Evolutionary conservation across 2,329 filamentous ascomycete species (phyloP), one percentile per base, ranked within the genome.

Genomic region (Ascochyta koolunga): DNA sequence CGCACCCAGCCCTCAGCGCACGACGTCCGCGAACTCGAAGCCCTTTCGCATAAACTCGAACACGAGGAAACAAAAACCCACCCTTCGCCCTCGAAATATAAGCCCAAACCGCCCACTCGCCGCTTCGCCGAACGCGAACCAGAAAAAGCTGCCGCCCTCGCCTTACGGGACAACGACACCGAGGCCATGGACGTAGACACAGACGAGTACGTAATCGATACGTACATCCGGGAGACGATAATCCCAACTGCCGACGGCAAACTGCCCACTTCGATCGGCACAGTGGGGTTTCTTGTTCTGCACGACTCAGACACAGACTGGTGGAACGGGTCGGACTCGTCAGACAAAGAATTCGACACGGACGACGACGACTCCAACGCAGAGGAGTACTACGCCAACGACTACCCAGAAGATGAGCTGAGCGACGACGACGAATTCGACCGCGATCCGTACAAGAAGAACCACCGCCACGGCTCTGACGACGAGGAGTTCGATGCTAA

Each of bases 331-430:
- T 78, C 82, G n/a, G 80, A 83, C 13, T 79, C 82, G 11, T 74
- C 75, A 15, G 82, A 81, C 39, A 78, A 74, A 27, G 78, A 80
- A 39, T 84, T 80, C 74, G 80, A 85, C 58, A 84, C 79, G 29
- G 85, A 87, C 54, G 84, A 86, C 57, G 83, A 84, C 22, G 84
- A 87, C 60, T 84, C 84, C 32, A 87, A 88, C 66, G 83, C 89
- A 31, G 89, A 93, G 69, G 88, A 91, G 65, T 87, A 91, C 73
- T 91, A 92, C 68, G 86, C 86, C 3, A 87, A 89, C 48, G 89
- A 93, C 70, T 93, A 93, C 62, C 89, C 89, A 0, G 89, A 93
- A 58, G 89, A 93, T 48, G 89, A 93, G 69, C 82, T 91, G 13
- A 87, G 85, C 38, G 87, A 85, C 15, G 89, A 91, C 62, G 86